Evolutionary conservation across 2,329 filamentous ascomycete species (phyloP).

Genomic region (Cadophora luteo-olivacea): DNA sequence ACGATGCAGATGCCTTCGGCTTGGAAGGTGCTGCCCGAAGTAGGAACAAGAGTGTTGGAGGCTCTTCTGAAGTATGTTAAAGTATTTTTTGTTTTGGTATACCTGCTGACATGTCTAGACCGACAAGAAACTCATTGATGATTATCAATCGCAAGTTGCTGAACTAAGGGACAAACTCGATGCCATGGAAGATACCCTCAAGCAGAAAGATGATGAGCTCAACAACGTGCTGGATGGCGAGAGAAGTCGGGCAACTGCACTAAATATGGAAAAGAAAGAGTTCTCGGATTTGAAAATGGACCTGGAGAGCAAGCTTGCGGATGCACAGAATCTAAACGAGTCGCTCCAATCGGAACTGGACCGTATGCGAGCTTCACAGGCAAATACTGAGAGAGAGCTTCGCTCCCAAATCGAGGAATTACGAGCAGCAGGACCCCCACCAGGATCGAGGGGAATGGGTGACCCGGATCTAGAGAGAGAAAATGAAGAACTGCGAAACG

Average conservation of each 20-base stretch:
- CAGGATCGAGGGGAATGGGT: conserved; percentile 40
- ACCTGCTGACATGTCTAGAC: conserved; percentile 50
- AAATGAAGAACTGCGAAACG: conserved; percentile 70
- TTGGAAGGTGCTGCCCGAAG: conserved; percentile 52
- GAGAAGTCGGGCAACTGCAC: conserved; percentile 57
- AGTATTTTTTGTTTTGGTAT: not conserved
- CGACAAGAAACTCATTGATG: conserved; percentile 75
- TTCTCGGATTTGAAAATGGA: conserved; percentile 69
- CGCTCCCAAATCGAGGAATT: conserved; percentile 67
- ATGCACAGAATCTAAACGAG: conserved; percentile 80
- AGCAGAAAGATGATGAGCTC: conserved; percentile 74
- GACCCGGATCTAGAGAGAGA: conserved; percentile 57
- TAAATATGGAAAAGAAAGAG: conserved; percentile 70
- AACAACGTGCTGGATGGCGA: conserved; percentile 64
- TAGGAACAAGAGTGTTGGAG: conserved; percentile 46
- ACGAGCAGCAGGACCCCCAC: conserved; percentile 45
- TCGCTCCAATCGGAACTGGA: conserved; percentile 82
- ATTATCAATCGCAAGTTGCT: conserved; percentile 80
- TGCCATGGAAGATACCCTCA: conserved; percentile 72
- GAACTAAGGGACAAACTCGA: conserved; percentile 78
- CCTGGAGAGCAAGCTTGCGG: conserved; percentile 75
- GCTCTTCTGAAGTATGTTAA: conserved; percentile 47
- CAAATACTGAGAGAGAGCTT: conserved; percentile 66
- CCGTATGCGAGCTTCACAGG: conserved; percentile 71
- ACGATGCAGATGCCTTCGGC: conserved; percentile 73